These are phyloP conservation scores for Biscogniauxia sp. DNA, from an alignment of 2,329 filamentous ascomycete genomes.

Conservation along the genomic window DNA sequence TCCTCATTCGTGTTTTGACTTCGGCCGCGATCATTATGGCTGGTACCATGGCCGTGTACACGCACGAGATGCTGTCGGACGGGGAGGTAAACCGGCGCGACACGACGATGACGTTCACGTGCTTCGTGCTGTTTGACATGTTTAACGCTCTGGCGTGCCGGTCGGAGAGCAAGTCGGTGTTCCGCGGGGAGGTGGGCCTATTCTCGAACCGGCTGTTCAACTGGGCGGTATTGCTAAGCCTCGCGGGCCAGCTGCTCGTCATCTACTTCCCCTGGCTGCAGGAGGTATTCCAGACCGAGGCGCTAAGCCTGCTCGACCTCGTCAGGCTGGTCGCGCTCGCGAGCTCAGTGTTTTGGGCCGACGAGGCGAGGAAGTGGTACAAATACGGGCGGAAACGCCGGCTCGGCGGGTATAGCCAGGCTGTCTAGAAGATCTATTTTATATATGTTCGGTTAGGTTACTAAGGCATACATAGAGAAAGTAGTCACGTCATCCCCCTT, in stretches of 20 bases:
- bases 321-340: slow-evolving; percentile 70
- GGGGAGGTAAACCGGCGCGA: slow-evolving; percentile 85
- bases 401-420: slow-evolving; percentile 62
- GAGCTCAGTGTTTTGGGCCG: slow-evolving; percentile 92
- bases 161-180: slow-evolving; percentile 83
- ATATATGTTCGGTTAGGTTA: too few species aligned
- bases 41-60: slow-evolving; percentile 88
- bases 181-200: slow-evolving; percentile 79
- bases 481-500: background rate
- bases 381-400: slow-evolving; percentile 57
- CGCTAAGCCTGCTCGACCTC: slow-evolving; percentile 71
- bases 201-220: slow-evolving; percentile 94
- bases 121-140: slow-evolving; percentile 99
- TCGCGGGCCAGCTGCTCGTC: slow-evolving; percentile 84
- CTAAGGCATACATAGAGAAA: background rate
- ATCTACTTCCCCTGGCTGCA: slow-evolving; percentile 95
- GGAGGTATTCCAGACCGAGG: slow-evolving; percentile 93
- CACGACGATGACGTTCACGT: slow-evolving; percentile 99
- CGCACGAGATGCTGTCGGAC: slow-evolving; percentile 83
- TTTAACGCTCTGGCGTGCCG: slow-evolving; percentile 96
- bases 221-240: slow-evolving; percentile 82
- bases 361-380: slow-evolving; percentile 84
- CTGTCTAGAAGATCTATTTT: slow-evolving; percentile 45
- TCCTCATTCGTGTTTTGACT: slow-evolving; percentile 82
- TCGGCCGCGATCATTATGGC: slow-evolving; percentile 88